A percentile compares a stretch with the other conserved stretches of the same genome.
Evolutionary conservation across 306 rosid genomes (phyloP).

Genomic region (Prosopis cineraria): DNA sequence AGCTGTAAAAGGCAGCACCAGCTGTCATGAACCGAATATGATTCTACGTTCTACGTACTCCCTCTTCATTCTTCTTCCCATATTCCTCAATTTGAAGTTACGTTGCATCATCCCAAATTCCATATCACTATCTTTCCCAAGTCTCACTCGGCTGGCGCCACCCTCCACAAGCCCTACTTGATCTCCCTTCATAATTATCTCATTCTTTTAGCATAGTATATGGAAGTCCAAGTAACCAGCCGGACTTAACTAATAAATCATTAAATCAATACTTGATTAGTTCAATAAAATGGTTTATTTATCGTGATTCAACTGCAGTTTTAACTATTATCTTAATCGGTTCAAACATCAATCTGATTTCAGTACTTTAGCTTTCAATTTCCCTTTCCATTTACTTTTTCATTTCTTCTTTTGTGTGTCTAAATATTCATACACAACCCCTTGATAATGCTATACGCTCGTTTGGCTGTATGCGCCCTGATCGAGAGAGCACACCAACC

Average conservation of each 20-base stretch:
- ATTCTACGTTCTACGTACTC: neutral
- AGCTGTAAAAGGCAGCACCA: conserved; percentile 1
- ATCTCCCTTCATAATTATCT: too few relatives aligned
- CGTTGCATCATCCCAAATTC: neutral
- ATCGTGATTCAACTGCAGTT: too few relatives aligned
- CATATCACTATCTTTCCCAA: neutral
- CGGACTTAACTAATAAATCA: too few relatives aligned
- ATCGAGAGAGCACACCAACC: neutral
- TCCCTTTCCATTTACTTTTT: neutral
- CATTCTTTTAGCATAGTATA: too few relatives aligned
- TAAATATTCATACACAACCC: neutral
- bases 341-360: too few relatives aligned
- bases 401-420: neutral
- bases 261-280: too few relatives aligned
- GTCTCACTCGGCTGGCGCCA: neutral
- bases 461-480: neutral
- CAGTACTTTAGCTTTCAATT: too few relatives aligned
- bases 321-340: too few relatives aligned
- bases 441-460: neutral
- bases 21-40: neutral
- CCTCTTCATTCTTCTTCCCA: neutral
- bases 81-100: neutral
- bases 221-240: too few relatives aligned
- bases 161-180: too few relatives aligned
- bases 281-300: too few relatives aligned